Evolutionary conservation across 345 rosid genomes (phyloP).

Genomic region (Atalantia buxifolia): DNA sequence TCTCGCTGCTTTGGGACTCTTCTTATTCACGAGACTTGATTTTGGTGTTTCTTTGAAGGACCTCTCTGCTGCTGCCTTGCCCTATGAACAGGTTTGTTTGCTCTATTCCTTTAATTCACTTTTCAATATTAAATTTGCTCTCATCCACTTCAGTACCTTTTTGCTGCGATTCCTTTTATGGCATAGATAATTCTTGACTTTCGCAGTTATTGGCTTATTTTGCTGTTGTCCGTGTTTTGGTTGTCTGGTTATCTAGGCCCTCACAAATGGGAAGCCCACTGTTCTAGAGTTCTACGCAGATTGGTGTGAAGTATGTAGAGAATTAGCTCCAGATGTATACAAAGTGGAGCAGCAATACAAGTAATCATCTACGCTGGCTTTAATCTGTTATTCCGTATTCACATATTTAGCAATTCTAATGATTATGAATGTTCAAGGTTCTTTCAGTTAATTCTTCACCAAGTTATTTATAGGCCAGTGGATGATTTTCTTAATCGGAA

Average conservation of each 20-base stretch:
- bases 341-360: constrained; percentile 91
- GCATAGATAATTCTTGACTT: no score
- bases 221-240: not conserved
- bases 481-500: not conserved
- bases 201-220: no score
- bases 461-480: not conserved
- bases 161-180: no score
- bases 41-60: constrained; percentile 57
- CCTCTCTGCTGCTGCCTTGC: constrained; percentile 42
- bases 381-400: not conserved
- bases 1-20: constrained; percentile 41
- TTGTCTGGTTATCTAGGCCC: constrained; percentile 48
- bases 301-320: constrained; percentile 97
- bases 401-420: not conserved
- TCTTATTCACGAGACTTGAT: constrained; percentile 39
- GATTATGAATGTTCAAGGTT: not conserved
- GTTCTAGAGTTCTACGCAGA: constrained; percentile 97
- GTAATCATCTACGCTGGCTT: constrained; percentile 30
- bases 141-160: no score
- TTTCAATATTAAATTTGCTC: not conserved
- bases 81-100: constrained; percentile 42
- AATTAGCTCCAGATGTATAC: constrained; percentile 90
- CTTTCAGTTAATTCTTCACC: not conserved
- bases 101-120: not conserved
- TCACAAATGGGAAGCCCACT: constrained; percentile 90